A percentile compares a stretch with the other conserved stretches of the same genome.
phyloP scores from a whole-genome alignment of 2,329 filamentous ascomycete species.

The Dissoconium aciculare region DNA sequence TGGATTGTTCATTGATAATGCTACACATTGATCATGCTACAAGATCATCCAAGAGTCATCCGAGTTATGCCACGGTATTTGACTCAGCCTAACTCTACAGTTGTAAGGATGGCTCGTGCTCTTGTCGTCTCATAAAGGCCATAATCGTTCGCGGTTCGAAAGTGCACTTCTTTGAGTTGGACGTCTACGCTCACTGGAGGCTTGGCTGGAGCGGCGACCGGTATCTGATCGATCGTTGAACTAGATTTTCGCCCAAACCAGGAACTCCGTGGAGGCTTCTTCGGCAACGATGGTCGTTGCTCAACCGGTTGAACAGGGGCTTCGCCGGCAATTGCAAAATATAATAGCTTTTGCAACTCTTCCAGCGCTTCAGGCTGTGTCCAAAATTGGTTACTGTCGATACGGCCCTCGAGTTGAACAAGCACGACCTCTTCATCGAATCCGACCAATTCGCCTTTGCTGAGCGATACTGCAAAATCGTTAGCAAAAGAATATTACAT shows the following conservation, averaged over 20 bases:
- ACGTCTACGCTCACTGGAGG: conserved; percentile 18
- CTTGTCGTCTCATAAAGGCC: conserved; percentile 30
- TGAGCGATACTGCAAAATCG: conserved; percentile 8
- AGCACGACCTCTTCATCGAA: conserved; percentile 15
- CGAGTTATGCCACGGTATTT: no score
- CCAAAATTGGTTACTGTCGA: conserved; percentile 21
- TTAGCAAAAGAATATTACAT: no score
- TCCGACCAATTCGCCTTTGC: conserved; percentile 16
- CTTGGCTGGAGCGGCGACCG: conserved; percentile 2
- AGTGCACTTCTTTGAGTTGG: conserved; percentile 25
- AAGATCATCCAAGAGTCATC: no score
- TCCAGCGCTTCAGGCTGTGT: conserved; percentile 18
- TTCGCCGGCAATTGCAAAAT: conserved; percentile 9
- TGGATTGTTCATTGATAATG: no score
- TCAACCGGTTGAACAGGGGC: conserved; percentile 6
- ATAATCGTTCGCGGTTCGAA: conserved; percentile 30
- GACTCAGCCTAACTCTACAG: conserved; percentile 15
- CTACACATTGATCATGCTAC: no score
- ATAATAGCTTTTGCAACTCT: conserved; percentile 14
- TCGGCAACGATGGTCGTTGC: conserved; percentile 6
- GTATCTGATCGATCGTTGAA: conserved; percentile 3
- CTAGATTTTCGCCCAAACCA: conserved; percentile 15
- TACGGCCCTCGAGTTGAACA: conserved; percentile 18
- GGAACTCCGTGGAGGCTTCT: conserved; percentile 6
- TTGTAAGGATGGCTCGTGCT: conserved; percentile 14